Conservation (phyloP, 768 basidiomycete genomes). For the Mycena indigotica region DNA sequence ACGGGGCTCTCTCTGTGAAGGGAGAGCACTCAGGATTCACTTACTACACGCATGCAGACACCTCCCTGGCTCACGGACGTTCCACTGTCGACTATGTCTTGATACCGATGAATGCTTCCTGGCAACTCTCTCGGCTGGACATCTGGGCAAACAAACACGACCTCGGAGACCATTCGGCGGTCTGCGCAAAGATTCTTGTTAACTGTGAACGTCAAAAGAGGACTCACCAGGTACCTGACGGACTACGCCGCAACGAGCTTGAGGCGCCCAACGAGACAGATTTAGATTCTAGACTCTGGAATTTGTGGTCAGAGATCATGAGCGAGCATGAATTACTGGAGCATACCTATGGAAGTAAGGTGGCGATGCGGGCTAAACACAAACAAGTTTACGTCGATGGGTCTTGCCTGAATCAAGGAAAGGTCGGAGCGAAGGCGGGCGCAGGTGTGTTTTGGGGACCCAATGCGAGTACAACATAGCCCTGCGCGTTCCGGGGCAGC, state of each 20-base stretch:
- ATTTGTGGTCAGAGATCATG: not conserved
- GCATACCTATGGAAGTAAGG: not conserved
- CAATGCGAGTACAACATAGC: not conserved
- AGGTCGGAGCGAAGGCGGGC: not conserved
- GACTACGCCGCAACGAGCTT: not conserved
- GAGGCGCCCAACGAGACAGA: not conserved
- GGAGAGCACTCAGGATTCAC: not conserved
- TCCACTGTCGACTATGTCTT: not conserved
- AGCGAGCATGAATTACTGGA: not conserved
- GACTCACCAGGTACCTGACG: not conserved
- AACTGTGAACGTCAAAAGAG: not conserved
- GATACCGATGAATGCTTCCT: not conserved
- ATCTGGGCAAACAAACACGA: not conserved
- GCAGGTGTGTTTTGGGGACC: not conserved
- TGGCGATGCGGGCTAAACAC: not conserved
- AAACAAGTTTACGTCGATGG: slow-evolving; percentile 1
- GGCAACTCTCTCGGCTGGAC: not conserved
- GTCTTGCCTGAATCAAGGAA: not conserved
- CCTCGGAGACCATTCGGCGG: not conserved
- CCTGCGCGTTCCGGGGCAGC: not conserved
- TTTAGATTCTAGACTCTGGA: not conserved
- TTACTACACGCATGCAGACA: not conserved
- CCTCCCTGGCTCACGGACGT: too few species aligned
- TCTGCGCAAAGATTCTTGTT: too few species aligned
- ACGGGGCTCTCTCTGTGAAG: not conserved